Conservation (phyloP, 345 rosid genomes). For the Garcia nutans region DNA sequence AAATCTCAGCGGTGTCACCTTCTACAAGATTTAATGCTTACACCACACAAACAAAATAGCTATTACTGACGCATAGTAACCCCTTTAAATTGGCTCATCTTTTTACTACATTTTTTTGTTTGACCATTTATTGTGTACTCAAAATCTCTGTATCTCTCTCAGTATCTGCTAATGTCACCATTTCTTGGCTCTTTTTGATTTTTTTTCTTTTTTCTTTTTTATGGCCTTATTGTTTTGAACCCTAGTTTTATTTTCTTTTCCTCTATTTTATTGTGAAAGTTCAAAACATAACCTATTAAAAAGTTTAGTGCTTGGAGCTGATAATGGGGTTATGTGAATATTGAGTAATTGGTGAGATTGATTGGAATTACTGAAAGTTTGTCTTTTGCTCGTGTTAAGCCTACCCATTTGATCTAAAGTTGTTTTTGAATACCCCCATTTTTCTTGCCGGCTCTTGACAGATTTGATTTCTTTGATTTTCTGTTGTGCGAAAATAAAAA, state of each 20-base stretch:
- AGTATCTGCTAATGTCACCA: slow-evolving; percentile 28
- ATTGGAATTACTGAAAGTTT: slow-evolving; percentile 11
- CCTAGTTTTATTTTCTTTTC: neutral
- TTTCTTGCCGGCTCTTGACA: slow-evolving; percentile 8
- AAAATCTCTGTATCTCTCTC: slow-evolving; percentile 13
- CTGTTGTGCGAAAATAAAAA: neutral
- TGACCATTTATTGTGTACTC: slow-evolving; percentile 1
- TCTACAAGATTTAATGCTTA: slow-evolving; percentile 30
- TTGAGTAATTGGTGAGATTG: slow-evolving; percentile 22
- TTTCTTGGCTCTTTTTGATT: neutral
- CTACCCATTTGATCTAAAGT: slow-evolving; percentile 27
- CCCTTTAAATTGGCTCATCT: slow-evolving; percentile 5
- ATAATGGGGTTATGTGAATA: slow-evolving; percentile 9
- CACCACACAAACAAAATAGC: neutral
- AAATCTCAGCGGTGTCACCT: slow-evolving; percentile 23
- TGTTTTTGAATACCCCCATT: slow-evolving; percentile 15
- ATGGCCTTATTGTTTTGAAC: neutral
- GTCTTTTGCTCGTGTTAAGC: slow-evolving; percentile 23
- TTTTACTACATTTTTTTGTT: slow-evolving; percentile 3
- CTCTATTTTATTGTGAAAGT: neutral
- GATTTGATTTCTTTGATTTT: slow-evolving; percentile 24
- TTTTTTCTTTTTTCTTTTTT: too few relatives aligned
- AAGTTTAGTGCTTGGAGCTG: slow-evolving; percentile 24
- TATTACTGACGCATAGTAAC: slow-evolving; percentile 17
- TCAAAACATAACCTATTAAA: neutral